Evolutionary conservation across 1,284 basidiomycete genomes (phyloP).

Genomic region (Meripilus lineatus): DNA sequence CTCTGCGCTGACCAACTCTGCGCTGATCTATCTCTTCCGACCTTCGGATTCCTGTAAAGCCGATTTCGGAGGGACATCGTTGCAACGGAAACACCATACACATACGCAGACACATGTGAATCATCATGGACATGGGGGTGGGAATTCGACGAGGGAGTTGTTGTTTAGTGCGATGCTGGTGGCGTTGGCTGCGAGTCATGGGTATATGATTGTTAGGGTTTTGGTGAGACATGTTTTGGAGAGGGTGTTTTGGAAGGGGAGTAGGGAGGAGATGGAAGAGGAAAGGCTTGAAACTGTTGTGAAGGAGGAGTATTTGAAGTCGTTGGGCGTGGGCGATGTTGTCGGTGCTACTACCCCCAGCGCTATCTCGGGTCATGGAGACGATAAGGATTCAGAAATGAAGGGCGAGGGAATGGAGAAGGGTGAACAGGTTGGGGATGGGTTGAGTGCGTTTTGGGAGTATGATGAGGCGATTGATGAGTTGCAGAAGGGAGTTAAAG

Average conservation of each 20-base stretch:
- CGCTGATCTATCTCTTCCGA: constrained; percentile 81
- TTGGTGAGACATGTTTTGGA: constrained; percentile 71
- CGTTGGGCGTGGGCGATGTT: constrained; percentile 28
- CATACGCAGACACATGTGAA: too few species aligned
- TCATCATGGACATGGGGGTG: constrained; percentile 11
- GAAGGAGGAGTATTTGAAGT: constrained; percentile 58
- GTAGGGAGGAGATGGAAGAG: constrained; percentile 54
- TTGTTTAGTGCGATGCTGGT: constrained; percentile 68
- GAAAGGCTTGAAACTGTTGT: constrained; percentile 56
- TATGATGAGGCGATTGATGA: constrained; percentile 65
- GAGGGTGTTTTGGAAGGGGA: constrained; percentile 69
- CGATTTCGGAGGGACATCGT: constrained; percentile 22
- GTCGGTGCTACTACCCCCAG: background rate
- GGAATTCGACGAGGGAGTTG: constrained; percentile 42
- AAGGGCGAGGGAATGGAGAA: constrained; percentile 18
- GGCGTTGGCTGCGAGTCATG: constrained; percentile 77
- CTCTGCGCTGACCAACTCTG: constrained; percentile 78
- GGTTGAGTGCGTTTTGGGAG: constrained; percentile 49
- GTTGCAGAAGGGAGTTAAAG: constrained; percentile 57
- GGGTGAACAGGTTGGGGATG: constrained; percentile 20
- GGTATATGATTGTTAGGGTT: constrained; percentile 64
- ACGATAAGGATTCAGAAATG: constrained; percentile 15
- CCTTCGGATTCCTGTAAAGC: constrained; percentile 24
- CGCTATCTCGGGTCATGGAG: too few species aligned
- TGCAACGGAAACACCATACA: constrained; percentile 17